Evolutionary conservation across 352 stramenopile genomes (phyloP).

Genomic region (Phytophthora crassamura): DNA sequence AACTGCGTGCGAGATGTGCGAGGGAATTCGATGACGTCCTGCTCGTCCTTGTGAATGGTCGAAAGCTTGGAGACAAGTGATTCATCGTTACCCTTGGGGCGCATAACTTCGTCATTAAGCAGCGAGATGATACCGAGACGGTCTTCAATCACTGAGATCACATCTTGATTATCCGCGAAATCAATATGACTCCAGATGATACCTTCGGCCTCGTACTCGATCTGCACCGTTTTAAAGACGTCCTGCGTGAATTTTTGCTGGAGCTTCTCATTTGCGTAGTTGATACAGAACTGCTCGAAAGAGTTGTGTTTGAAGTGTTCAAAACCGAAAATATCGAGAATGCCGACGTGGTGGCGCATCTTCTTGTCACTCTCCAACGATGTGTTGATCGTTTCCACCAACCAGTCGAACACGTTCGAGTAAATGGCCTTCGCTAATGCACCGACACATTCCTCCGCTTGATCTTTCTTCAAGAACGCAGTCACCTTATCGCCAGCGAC

Average conservation of each 20-base stretch:
- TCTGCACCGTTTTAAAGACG: constrained; percentile 90
- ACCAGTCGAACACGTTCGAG: constrained; percentile 96
- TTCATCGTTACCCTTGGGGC: constrained; percentile 87
- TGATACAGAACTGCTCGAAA: constrained; percentile 95
- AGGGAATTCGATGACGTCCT: constrained; percentile 81
- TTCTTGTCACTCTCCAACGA: constrained; percentile 71
- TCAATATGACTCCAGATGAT: constrained; percentile 96
- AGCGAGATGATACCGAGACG: constrained; percentile 90
- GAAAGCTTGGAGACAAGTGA: constrained; percentile 80
- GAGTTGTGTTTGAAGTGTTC: constrained; percentile 95
- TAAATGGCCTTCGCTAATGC: constrained; percentile 97
- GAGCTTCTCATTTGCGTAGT: constrained; percentile 93
- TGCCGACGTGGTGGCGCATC: constrained; percentile 79
- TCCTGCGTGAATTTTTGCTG: constrained; percentile 94
- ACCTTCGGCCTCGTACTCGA: constrained; percentile 89
- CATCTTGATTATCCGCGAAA: constrained; percentile 91
- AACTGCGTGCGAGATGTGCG: constrained; percentile 88
- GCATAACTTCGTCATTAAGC: constrained; percentile 91
- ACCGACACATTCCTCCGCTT: constrained; percentile 92
- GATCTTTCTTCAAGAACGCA: constrained; percentile 82
- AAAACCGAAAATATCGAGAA: constrained; percentile 96
- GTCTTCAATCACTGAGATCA: constrained; percentile 89
- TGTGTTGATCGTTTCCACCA: constrained; percentile 91
- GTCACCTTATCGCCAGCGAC: constrained; percentile 75
- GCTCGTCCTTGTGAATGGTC: constrained; percentile 81